Conservation (phyloP, 768 basidiomycete genomes). For the Psilocybe subaeruginosa region DNA sequence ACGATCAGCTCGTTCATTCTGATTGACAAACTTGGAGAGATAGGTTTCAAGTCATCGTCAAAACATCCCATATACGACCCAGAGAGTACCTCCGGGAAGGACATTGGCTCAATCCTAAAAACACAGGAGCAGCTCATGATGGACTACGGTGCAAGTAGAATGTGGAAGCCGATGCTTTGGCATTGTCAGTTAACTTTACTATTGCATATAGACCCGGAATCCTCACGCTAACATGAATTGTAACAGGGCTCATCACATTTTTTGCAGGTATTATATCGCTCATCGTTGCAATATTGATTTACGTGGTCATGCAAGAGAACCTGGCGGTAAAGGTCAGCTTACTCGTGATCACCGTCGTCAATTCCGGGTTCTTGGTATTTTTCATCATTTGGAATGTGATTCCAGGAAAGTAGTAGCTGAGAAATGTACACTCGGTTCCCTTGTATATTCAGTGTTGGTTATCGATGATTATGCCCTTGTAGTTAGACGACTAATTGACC, state of each 20-base stretch:
- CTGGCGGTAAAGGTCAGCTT: background rate
- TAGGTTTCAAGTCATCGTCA: slow-evolving; percentile 5
- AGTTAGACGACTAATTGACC: no score
- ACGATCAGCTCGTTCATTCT: slow-evolving; percentile 25
- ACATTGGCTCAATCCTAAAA: background rate
- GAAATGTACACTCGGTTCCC: no score
- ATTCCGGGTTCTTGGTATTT: background rate
- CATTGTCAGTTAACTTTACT: background rate
- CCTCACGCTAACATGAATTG: background rate
- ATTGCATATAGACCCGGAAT: background rate
- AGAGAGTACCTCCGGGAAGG: background rate
- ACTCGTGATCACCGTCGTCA: background rate
- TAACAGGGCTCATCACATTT: background rate
- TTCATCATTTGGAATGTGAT: background rate
- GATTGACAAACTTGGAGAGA: slow-evolving; percentile 22
- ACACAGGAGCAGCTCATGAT: background rate
- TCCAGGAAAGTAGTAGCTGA: no score
- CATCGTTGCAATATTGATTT: background rate
- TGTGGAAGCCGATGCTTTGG: background rate
- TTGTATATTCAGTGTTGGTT: no score
- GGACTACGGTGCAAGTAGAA: background rate
- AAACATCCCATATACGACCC: background rate
- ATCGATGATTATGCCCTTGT: no score
- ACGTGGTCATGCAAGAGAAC: slow-evolving; percentile 1
- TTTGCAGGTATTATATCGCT: background rate